Percentiles rank a stretch among this genome's conserved stretches.
phyloP scores from a whole-genome alignment of 768 basidiomycete genomes.

The Suillus weaverae region DNA sequence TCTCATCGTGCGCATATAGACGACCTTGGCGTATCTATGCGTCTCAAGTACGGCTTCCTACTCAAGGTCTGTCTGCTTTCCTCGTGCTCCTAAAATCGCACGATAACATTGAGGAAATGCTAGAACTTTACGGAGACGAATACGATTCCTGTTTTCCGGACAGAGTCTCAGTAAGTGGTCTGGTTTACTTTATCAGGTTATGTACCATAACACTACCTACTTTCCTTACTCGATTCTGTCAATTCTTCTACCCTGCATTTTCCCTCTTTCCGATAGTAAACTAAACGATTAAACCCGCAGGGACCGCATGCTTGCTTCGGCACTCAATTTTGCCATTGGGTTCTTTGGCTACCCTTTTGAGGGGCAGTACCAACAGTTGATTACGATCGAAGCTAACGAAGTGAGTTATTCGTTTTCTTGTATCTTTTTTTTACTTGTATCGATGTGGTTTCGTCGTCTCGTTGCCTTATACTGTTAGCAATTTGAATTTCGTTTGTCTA shows the following conservation, averaged over 20 bases:
- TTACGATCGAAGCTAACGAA: slow-evolving; percentile 65
- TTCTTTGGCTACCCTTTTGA: slow-evolving; percentile 78
- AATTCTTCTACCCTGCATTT: too few species aligned
- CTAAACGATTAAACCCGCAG: slow-evolving; percentile 33
- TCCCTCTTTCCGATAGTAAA: neutral
- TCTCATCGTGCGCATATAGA: slow-evolving; percentile 32
- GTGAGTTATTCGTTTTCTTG: slow-evolving; percentile 37
- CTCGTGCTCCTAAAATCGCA: neutral
- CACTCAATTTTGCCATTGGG: slow-evolving; percentile 67
- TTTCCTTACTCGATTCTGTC: neutral
- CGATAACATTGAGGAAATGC: slow-evolving; percentile 15
- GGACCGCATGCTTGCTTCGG: slow-evolving; percentile 70
- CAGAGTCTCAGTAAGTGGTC: slow-evolving; percentile 62
- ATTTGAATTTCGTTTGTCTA: slow-evolving; percentile 17
- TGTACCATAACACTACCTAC: neutral
- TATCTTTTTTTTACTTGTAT: slow-evolving; percentile 21
- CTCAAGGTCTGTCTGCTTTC: slow-evolving; percentile 44
- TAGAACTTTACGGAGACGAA: slow-evolving; percentile 60
- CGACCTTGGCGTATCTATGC: slow-evolving; percentile 68
- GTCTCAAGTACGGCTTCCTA: slow-evolving; percentile 78
- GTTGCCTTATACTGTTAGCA: too few species aligned
- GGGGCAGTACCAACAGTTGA: slow-evolving; percentile 71
- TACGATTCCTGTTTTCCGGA: slow-evolving; percentile 75
- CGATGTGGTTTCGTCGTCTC: neutral
- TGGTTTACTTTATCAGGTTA: neutral